Evolutionary conservation across 495 filamentous ascomycete species (phyloP), one percentile per base, ranked within the genome.

Genomic region (Lophiotrema nucula): DNA sequence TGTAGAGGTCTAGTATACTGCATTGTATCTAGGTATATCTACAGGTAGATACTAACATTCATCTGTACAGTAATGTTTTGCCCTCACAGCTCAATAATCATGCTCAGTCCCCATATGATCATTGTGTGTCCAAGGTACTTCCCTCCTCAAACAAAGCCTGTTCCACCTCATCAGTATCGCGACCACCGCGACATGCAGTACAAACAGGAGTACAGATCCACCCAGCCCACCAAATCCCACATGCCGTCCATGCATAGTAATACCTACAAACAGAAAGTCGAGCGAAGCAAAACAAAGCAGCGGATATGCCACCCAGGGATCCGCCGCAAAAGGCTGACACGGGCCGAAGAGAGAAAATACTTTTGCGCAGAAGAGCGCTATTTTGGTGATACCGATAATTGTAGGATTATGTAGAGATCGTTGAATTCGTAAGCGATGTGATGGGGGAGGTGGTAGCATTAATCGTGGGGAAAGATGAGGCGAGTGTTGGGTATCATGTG

Each of bases 291-390:
- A 59, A 15, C 73, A 66, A 4, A 89, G 68, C 16, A 89, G 68
- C 26, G 84, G 81, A 62, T 86, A 89, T 25, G 77, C 72, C 23
- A 87, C 68, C 74, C 74, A 80, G 3, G 82, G 74, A 42, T 79
- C 81, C 11, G 79, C 76, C 0, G 80, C 80, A n/a, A 80, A 70
- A 0, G 87, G 87, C 13, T 74, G 74, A 69, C 87, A 90, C 4
- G 82, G 79, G 50, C 77, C 71, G 11, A 78, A 77, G 1, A 83
- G 63, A 2, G 79, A 79, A 18, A 74, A 67, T 0, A 83, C 60
- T 62, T 89, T 88, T 19, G 39, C 70, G 69, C 31, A 21, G 72
- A 68, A 39, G 27, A 69, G 24, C 45, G 61, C 53, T 33, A 52
- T 54, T 51, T 59, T 71, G 47, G 43, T 42, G 41, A 60, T 21